These are phyloP conservation scores for Dioszegia crocea DNA, from an alignment of 768 basidiomycete genomes.

Conservation along the genomic window DNA sequence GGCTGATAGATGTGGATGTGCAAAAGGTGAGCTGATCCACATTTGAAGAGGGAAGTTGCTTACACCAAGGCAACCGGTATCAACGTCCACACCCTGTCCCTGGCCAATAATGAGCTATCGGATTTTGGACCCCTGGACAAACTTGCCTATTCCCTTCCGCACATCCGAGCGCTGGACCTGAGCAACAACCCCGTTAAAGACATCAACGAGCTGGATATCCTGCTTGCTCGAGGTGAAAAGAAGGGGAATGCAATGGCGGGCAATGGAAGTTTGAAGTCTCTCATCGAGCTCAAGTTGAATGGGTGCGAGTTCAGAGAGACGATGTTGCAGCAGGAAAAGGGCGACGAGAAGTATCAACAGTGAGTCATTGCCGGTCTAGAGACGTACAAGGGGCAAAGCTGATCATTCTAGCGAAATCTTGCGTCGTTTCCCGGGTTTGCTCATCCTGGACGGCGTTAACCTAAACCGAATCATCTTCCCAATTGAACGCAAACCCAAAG, in stretches of 20 bases:
- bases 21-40: slow-evolving; percentile 32
- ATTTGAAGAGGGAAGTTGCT: no score
- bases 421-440: slow-evolving; percentile 72
- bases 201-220: slow-evolving; percentile 71
- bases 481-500: slow-evolving; percentile 54
- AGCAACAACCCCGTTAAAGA: slow-evolving; percentile 63
- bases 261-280: slow-evolving; percentile 33
- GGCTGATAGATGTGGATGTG: slow-evolving; percentile 48
- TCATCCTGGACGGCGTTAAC: slow-evolving; percentile 77
- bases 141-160: slow-evolving; percentile 69
- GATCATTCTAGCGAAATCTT: slow-evolving; percentile 63
- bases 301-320: slow-evolving; percentile 37
- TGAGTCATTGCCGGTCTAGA: slow-evolving; percentile 51
- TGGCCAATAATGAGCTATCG: slow-evolving; percentile 72
- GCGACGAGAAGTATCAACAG: slow-evolving; percentile 65
- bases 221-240: slow-evolving; percentile 64
- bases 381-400: slow-evolving; percentile 47
- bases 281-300: slow-evolving; percentile 44
- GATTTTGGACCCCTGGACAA: slow-evolving; percentile 60
- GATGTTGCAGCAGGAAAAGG: slow-evolving; percentile 58
- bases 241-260: slow-evolving; percentile 43
- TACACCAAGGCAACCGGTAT: not conserved
- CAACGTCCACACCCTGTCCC: slow-evolving; percentile 62
- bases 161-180: slow-evolving; percentile 46
- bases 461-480: slow-evolving; percentile 72